Percentiles rank a stretch among this genome's conserved stretches.
phyloP scores from a whole-genome alignment of 345 rosid genomes.

The Eucalyptus globulus region DNA sequence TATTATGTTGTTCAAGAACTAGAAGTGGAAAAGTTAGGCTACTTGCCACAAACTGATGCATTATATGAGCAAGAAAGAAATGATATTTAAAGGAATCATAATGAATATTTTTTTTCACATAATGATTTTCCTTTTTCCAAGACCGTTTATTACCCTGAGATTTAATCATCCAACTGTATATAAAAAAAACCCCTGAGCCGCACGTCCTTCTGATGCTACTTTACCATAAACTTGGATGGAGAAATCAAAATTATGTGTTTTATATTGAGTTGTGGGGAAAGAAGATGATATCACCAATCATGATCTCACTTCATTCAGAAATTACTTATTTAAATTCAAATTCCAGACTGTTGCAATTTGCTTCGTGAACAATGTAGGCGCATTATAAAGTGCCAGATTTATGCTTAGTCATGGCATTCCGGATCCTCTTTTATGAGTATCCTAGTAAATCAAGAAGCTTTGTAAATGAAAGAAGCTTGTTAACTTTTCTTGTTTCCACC shows the following conservation, averaged over 20 bases:
- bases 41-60: background rate
- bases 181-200: accelerated
- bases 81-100: background rate
- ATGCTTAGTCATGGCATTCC: background rate
- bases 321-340: background rate
- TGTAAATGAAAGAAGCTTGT: background rate
- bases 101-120: background rate
- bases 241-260: background rate
- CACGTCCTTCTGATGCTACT: background rate
- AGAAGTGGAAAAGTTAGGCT: background rate
- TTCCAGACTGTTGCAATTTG: background rate
- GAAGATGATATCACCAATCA: background rate
- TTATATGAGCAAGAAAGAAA: background rate
- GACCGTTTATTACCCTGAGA: background rate
- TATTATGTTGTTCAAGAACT: background rate
- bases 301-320: background rate
- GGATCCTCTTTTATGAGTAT: background rate
- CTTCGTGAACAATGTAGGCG: background rate
- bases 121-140: background rate
- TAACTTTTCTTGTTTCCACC: background rate
- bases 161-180: background rate
- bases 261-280: background rate
- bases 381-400: background rate
- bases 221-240: background rate
- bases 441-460: background rate